Conservation (phyloP, 352 stramenopile species). For the Phytopythium ostracodes region DNA sequence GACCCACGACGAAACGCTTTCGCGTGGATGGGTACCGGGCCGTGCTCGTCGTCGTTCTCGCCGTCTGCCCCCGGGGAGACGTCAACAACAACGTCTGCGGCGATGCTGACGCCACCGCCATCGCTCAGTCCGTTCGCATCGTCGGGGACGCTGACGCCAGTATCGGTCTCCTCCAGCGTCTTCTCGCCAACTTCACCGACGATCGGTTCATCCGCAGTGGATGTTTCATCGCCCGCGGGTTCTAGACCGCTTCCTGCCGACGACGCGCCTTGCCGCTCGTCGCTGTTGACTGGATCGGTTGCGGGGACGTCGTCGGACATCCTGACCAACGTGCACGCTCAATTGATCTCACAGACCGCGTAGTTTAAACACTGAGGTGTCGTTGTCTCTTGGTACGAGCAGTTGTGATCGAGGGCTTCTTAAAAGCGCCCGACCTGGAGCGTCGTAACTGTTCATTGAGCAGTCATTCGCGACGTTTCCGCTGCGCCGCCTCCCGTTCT, state of each 20-base stretch:
- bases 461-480: neutral
- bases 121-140: neutral
- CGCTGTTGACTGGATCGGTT: neutral
- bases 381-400: neutral
- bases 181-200: neutral
- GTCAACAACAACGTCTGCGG: neutral
- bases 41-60: neutral
- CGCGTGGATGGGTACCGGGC: neutral
- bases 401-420: neutral
- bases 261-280: neutral
- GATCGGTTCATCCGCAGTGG: neutral
- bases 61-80: neutral
- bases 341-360: neutral
- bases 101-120: neutral
- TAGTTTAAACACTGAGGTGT: neutral
- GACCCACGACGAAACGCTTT: neutral
- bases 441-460: neutral
- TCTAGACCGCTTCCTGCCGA: neutral
- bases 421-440: neutral
- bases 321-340: neutral
- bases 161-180: neutral
- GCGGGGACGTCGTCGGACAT: neutral
- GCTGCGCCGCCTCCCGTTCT: neutral
- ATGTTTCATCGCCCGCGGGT: neutral
- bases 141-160: neutral